Conservation (phyloP, 2,329 filamentous ascomycete genomes). For the Trichoderma citrinoviride region DNA sequence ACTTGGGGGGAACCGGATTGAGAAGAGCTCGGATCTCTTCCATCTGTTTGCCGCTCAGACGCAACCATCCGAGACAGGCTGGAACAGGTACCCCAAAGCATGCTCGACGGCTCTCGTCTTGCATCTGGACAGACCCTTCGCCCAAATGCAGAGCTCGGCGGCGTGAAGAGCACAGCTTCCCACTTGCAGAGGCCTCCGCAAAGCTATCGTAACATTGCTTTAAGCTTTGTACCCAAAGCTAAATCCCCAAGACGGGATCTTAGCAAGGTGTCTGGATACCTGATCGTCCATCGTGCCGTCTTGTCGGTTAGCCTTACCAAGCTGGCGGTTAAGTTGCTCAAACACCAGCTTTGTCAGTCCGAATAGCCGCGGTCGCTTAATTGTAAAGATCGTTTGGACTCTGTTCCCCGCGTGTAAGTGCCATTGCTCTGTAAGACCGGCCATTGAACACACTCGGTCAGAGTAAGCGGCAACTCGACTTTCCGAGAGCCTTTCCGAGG, state of each 20-base stretch:
- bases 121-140: not conserved
- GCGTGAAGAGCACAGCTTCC: not conserved
- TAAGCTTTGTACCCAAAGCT: not conserved
- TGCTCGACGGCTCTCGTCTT: too few relatives aligned
- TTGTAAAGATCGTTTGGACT: not conserved
- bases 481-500: not conserved
- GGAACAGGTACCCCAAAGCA: too few relatives aligned
- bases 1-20: too few relatives aligned
- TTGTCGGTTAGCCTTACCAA: not conserved
- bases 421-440: too few relatives aligned
- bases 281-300: not conserved
- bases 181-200: not conserved
- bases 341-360: not conserved
- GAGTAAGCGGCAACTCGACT: not conserved
- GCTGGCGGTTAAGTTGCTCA: not conserved
- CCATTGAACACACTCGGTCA: not conserved
- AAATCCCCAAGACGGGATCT: not conserved
- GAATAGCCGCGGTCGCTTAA: slow-evolving; percentile 14
- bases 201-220: not conserved
- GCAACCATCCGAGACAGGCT: too few relatives aligned
- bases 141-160: not conserved
- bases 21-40: too few relatives aligned
- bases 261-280: not conserved
- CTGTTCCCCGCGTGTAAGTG: not conserved
- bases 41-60: too few relatives aligned